These are phyloP conservation scores for Candida wancherniae DNA, from an alignment of 805 yeast genomes.

Conservation along the genomic window DNA sequence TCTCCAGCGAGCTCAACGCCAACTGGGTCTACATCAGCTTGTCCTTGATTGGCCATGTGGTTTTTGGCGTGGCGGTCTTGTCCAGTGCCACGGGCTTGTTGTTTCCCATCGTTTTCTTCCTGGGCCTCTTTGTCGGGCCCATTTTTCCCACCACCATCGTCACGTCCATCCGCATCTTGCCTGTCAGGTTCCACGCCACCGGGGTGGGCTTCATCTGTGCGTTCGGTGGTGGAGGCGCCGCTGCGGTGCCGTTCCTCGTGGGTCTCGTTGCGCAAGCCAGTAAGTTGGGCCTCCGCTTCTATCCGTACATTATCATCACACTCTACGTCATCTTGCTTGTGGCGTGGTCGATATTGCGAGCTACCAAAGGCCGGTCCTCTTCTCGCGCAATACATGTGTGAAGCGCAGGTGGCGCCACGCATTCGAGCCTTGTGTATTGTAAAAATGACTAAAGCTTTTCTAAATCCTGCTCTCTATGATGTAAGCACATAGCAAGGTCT, in stretches of 20 bases:
- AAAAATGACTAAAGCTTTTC: too few species aligned
- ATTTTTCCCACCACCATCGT: conserved; percentile 65
- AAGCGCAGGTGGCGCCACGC: too few species aligned
- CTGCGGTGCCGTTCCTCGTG: conserved; percentile 60
- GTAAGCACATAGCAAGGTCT: too few species aligned
- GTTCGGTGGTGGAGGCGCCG: conserved; percentile 81
- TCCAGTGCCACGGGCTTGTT: conserved; percentile 23
- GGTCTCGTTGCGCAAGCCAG: conserved; percentile 45
- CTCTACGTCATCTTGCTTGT: conserved; percentile 21
- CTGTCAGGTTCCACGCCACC: conserved; percentile 52
- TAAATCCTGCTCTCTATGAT: too few species aligned
- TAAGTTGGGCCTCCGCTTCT: conserved; percentile 26
- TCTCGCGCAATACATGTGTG: too few species aligned
- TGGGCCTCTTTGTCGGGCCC: conserved; percentile 53
- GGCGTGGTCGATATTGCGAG: conserved; percentile 23
- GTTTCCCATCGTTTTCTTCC: conserved; percentile 31
- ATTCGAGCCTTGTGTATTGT: too few species aligned
- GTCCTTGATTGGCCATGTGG: conserved; percentile 25
- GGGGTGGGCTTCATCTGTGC: conserved; percentile 77
- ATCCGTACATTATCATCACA: conserved; percentile 27
- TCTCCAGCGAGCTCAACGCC: conserved; percentile 44
- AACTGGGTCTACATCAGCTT: conserved; percentile 35
- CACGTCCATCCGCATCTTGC: conserved; percentile 57
- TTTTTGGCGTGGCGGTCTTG: conserved; percentile 29
- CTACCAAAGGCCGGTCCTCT: too few species aligned